Conservation (phyloP, 352 stramenopile species). For the Pythium pyrilobum region DNA sequence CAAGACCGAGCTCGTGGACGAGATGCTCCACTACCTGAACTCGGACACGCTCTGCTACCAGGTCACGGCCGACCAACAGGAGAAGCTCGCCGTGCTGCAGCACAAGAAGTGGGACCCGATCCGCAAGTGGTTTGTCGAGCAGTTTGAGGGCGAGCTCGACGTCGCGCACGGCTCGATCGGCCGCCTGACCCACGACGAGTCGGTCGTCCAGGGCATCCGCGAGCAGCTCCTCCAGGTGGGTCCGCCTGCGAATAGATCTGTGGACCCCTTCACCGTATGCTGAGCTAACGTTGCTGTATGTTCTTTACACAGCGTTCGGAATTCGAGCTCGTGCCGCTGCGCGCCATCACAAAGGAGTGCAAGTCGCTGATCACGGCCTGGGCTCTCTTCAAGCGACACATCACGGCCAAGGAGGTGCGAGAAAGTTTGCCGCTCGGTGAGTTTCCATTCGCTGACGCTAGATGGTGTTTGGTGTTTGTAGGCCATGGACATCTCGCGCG, state of each 20-base stretch:
- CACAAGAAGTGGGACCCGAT: slow-evolving; percentile 83
- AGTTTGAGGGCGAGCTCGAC: slow-evolving; percentile 73
- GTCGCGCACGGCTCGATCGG: slow-evolving; percentile 79
- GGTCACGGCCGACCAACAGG: slow-evolving; percentile 72
- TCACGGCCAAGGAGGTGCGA: slow-evolving; percentile 69
- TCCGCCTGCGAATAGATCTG: neutral
- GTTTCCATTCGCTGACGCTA: neutral
- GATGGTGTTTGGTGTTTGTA: neutral
- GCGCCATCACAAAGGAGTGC: slow-evolving; percentile 79
- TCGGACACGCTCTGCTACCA: slow-evolving; percentile 89
- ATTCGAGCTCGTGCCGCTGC: slow-evolving; percentile 74
- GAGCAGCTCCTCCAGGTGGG: slow-evolving; percentile 50
- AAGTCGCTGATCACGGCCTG: slow-evolving; percentile 85
- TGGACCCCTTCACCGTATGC: no score
- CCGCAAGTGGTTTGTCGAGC: slow-evolving; percentile 76
- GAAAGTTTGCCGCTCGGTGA: neutral
- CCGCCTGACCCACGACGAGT: slow-evolving; percentile 49
- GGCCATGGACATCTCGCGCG: slow-evolving; percentile 74
- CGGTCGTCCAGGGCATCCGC: slow-evolving; percentile 60
- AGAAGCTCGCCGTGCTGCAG: slow-evolving; percentile 75
- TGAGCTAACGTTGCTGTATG: neutral
- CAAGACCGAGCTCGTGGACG: slow-evolving; percentile 49
- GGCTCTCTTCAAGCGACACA: slow-evolving; percentile 79
- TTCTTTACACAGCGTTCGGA: slow-evolving; percentile 39
- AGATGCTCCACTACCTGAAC: slow-evolving; percentile 86